Evolutionary conservation across 2,329 filamentous ascomycete genomes (phyloP), one percentile per base, ranked within the genome.

Genomic region (Botrytis aclada): DNA sequence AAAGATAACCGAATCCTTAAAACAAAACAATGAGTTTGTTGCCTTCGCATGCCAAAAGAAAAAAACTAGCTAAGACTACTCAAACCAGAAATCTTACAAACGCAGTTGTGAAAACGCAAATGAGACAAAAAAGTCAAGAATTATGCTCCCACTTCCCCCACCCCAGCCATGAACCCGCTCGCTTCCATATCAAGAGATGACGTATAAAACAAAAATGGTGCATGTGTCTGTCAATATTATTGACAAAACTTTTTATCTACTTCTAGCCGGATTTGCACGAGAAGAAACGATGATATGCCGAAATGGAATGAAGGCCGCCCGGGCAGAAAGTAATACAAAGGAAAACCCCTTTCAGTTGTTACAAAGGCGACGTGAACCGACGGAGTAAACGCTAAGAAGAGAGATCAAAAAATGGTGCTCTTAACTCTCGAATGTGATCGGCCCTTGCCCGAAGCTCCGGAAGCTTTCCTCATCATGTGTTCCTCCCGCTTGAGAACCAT

Each of bases 401-500:
- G n/a, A n/a, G n/a, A 67, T 72, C 47, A 72, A 51, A 72, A 67
- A 32, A 72, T 72, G 45, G 70, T 79, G 71, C 79, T 81, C 76
- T 80, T 81, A n/a, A 79, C 79, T 54, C 79, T 74, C 32, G 76
- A 67, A 72, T 81, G 79, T 58, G 75, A 74, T 61, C 79, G 70
- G 20, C 75, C 77, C 56, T 74, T 76, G 70, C 74, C 76, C n/a
- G 75, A 71, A 64, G 72, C 71, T 72, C 77, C 71, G 71, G 74
- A 65, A 77, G 75, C 73, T 69, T 76, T 77, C 63, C 74, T 78
- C 69, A 70, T 74, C 43, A 78, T 51, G 47, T 73, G 77, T 37
- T 80, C 88, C 78, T 91, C 89, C 76, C 86, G 83, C 84, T 89
- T 89, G 76, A 92, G 84, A 74, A 92, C 87, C 76, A 90, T 82